phyloP scores from a whole-genome alignment of 2,329 filamentous ascomycete species.

The Aotearoamyces nothofagi region DNA sequence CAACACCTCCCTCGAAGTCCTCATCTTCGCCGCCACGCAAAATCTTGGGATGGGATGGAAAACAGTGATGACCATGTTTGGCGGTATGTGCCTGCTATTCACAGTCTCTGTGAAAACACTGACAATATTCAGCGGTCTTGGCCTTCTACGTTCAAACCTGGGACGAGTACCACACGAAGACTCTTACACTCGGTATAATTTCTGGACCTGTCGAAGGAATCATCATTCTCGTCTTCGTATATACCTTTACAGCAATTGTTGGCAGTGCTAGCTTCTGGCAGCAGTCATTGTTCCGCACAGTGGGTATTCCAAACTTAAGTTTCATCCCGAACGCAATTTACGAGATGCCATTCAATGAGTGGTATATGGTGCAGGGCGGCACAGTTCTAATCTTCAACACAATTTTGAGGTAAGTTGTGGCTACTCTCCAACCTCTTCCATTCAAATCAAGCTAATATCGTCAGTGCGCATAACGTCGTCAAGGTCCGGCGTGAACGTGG shows the following conservation, averaged over 20 bases:
- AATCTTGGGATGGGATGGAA: slow-evolving; percentile 89
- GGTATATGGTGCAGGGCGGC: slow-evolving; percentile 79
- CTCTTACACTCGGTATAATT: slow-evolving; percentile 78
- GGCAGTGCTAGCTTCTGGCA: slow-evolving; percentile 93
- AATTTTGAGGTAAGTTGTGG: slow-evolving; percentile 38
- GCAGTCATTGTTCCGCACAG: slow-evolving; percentile 66
- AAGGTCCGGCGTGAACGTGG: slow-evolving; percentile 59
- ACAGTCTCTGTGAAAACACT: not conserved
- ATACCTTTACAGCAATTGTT: slow-evolving; percentile 67
- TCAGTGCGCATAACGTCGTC: slow-evolving; percentile 68
- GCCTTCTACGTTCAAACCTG: slow-evolving; percentile 99
- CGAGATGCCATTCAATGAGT: slow-evolving; percentile 74
- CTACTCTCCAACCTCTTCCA: slow-evolving; percentile 13
- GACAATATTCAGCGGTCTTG: slow-evolving; percentile 44
- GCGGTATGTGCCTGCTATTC: slow-evolving; percentile 36
- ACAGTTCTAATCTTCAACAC: slow-evolving; percentile 78
- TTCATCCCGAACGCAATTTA: slow-evolving; percentile 60
- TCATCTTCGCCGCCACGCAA: slow-evolving; percentile 83
- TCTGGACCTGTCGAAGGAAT: slow-evolving; percentile 95
- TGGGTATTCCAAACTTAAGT: slow-evolving; percentile 41
- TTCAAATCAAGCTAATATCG: slow-evolving; percentile 5
- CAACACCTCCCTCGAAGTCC: slow-evolving; percentile 86
- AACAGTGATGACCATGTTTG: slow-evolving; percentile 72
- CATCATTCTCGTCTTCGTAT: slow-evolving; percentile 67
- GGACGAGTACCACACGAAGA: slow-evolving; percentile 98